Evolutionary conservation across 1,284 basidiomycete species (phyloP), one percentile per base, ranked within the genome.

Genomic region (Cystobasidiaceae sp.): DNA sequence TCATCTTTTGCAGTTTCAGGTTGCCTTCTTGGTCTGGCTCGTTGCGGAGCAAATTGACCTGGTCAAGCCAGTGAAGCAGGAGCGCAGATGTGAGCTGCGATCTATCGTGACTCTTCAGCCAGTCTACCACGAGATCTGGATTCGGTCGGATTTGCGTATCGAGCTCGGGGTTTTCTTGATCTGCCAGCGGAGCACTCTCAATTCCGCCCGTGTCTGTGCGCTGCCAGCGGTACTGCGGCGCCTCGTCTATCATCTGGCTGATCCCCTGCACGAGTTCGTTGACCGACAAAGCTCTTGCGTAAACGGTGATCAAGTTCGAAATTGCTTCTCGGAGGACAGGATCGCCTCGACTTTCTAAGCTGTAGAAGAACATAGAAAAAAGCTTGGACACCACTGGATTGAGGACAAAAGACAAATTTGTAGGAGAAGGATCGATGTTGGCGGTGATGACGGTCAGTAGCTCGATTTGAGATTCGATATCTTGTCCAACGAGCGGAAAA

Each of bases 11-110:
- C 25, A 49, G 30, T 6, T 19, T 27, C 7, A 63, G 34, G n/a
- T 41, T 45, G 8, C 37, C 41, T n/a, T 44, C 57, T 46, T 37
- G 28, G 32, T 33, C 27, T 15, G 50, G 57, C 25, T 46, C 41
- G 21, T 30, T 27, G 27, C 55, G 56, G 6, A 75, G 71, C 9
- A 75, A 80, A 25, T 83, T 82, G 75, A 92, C 90, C 5, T 79
- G 80, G 73, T 89, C 86, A 6, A 94, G 79, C 23, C 89, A 78
- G 61, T 79, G 80, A 11, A 92, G 81, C 71, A 93, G 90, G 3
- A 93, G 68, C 37, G 83, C 83, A 4, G 86, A 86, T 0, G 84
- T 79, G 4, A 62, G 39, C 19, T 49, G 39, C 17, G 51, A 23
- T 4, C 61, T 39, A 23, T 49, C 52, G 19, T 54, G 43, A 4